A percentile compares a stretch with the other conserved stretches of the same genome.
phyloP scores from a whole-genome alignment of 257 asterid species.

The Solanum chiquidenum region DNA sequence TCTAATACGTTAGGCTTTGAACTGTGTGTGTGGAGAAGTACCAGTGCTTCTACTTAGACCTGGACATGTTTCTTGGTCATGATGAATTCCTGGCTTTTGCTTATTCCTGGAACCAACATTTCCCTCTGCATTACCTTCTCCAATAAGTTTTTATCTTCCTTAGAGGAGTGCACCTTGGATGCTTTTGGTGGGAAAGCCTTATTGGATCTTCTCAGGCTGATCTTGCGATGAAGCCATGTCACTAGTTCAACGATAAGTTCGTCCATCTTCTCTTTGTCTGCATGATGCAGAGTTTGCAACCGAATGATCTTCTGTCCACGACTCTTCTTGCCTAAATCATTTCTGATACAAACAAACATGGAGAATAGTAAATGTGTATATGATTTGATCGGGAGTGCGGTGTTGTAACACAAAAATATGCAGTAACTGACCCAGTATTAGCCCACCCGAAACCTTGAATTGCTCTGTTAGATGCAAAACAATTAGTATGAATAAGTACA shows the following conservation, averaged over 20 bases:
- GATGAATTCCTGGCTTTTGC: slow-evolving; percentile 75
- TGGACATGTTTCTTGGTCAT: slow-evolving; percentile 24
- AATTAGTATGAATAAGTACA: neutral
- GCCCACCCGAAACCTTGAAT: neutral
- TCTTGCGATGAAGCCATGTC: neutral
- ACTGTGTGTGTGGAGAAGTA: slow-evolving; percentile 49
- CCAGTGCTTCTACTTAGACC: slow-evolving; percentile 65
- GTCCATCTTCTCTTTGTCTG: neutral
- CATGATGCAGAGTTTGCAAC: neutral
- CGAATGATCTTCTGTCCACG: neutral
- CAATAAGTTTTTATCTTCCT: slow-evolving; percentile 54
- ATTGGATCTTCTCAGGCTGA: neutral
- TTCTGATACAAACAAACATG: neutral
- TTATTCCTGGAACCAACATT: slow-evolving; percentile 43
- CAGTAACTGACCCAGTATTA: neutral
- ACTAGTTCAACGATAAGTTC: neutral
- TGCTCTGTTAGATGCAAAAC: neutral
- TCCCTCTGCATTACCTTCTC: slow-evolving; percentile 64
- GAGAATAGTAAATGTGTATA: neutral
- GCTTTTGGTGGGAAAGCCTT: neutral
- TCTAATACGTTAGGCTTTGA: slow-evolving; percentile 48
- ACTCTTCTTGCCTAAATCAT: neutral
- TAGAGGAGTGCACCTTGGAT: slow-evolving; percentile 25
- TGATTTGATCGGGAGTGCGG: neutral
- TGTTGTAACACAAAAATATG: neutral